Evolutionary conservation across 148 eudicot genomes (phyloP), one percentile per base, ranked within the genome.

Genomic region (Vaccinium corymbosum): DNA sequence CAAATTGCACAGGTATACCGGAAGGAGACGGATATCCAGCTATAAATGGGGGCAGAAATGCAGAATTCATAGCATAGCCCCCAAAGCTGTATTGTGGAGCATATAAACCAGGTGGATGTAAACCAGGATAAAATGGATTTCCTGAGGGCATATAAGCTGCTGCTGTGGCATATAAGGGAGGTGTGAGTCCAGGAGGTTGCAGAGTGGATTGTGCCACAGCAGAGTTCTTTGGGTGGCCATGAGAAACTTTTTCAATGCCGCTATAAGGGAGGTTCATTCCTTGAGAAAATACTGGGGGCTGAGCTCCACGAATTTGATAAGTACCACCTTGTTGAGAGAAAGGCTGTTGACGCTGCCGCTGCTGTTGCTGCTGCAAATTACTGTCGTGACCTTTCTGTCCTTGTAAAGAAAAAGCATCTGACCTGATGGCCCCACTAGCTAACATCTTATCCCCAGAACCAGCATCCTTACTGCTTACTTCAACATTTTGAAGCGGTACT

Each of bases 81-180:
- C 95, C 90, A 27, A 90, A 42, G 81, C 89, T 83, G 75, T 91
- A 95, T 55, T 90, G 97, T 64, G 95, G 91, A 80, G 93, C 70
- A 84, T 91, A 92, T 77, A 91, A 38, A 81, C 93, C 92, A 20
- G 95, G 87, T 72, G 91, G 85, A 83, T 89, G 91, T 25, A 89
- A 82, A 86, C 82, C 85, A 42, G 90, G 88, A 84, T 89, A 94
- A 88, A 88, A 89, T 71, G 90, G 91, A 87, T 88, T 91, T 79
- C 87, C 89, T 62, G 97, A 89, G 78, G 89, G 90, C 92, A 95
- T 89, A 83, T 91, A 92, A 16, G 94, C 87, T 81, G 94, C 89
- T 64, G 93, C 87, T 17, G 90, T 81, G 79, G 95, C 92, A 87
- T 91, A 94, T 76, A 88, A 83, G 56, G 98, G 92, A 83, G 95